Evolutionary conservation across 2,329 filamentous ascomycete genomes (phyloP).

Genomic region (Setomelanomma holmii): DNA sequence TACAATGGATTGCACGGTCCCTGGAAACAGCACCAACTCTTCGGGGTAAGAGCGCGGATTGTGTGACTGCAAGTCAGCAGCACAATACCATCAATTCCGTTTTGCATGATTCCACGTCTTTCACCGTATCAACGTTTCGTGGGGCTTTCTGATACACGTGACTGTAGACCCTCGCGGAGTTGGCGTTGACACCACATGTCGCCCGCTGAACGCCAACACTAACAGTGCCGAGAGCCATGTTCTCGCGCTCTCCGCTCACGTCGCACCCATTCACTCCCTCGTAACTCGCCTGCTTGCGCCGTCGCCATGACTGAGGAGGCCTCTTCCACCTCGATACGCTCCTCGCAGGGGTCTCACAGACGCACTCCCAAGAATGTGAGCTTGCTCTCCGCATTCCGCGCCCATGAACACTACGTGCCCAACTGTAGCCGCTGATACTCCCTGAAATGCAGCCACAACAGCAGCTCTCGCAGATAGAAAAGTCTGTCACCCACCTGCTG

Average conservation of each 20-base stretch:
- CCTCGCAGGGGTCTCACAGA: constrained; percentile 56
- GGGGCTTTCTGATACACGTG: neutral
- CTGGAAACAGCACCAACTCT: too few relatives aligned
- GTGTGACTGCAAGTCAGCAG: too few relatives aligned
- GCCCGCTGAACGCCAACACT: constrained; percentile 14
- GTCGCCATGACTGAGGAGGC: constrained; percentile 35
- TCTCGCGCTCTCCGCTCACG: constrained; percentile 13
- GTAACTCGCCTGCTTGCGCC: constrained; percentile 22
- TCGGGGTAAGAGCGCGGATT: too few relatives aligned
- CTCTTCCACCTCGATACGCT: constrained; percentile 30
- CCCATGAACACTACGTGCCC: constrained; percentile 7
- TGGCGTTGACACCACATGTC: neutral
- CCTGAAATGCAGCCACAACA: constrained; percentile 65
- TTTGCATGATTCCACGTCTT: too few relatives aligned
- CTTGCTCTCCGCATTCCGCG: constrained; percentile 12
- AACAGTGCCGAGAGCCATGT: constrained; percentile 19
- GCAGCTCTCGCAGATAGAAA: constrained; percentile 95
- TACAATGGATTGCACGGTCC: too few relatives aligned
- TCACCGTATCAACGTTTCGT: too few relatives aligned
- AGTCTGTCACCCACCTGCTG: constrained; percentile 89
- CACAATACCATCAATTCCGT: too few relatives aligned
- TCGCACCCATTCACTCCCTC: constrained; percentile 17
- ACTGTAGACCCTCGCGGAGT: neutral
- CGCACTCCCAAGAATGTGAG: constrained; percentile 48
- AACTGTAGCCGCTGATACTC: constrained; percentile 22